Evolutionary conservation across 176 grass and related monocot species (phyloP), one percentile per base, ranked within the genome.

Genomic region (Aegilops umbellulata): DNA sequence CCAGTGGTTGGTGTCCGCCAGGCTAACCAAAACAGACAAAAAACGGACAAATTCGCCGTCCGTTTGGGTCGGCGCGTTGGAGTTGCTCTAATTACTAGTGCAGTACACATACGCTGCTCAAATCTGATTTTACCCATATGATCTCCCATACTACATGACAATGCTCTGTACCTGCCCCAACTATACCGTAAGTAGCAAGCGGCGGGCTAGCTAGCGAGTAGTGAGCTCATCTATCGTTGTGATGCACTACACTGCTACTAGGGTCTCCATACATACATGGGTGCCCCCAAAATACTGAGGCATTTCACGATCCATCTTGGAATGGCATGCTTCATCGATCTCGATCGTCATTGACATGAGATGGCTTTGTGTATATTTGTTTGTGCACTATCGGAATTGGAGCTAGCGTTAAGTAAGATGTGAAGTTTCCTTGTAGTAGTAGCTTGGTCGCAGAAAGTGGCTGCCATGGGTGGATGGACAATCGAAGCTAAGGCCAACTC

Each of bases 241-340:
- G 23, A 9, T 61, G 55, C 41, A 20, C 55, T 46, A 42, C 41
- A 42, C 10, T 42, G 41, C 41, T 12, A 9, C 7, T 15, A 78
- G 74, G 58, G 35, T 20, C 0, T 29, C 66, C 65, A 3, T 23
- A 61, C 26, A 36, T 51, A n/a, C 68, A 7, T 36, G 39, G 44
- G 9, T 41, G 81, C 60, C 82, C 65, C 32, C 69, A 61, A 75
- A 81, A 16, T 3, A 5, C 2, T 4, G 77, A 81, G 25, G 82
- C 87, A 81, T 41, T 70, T 35, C 71, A 51, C 15, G 63, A 83
- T 71, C 64, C 86, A 46, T 31, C 74, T 13, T 67, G 87, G 42
- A 67, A 67, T 65, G 57, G 44, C 51, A 80, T 46, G 49, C 35
- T 58, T 51, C 39, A 7, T 5, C 11, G 69, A 71, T 38, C 38